A percentile compares a stretch with the other conserved stretches of the same genome.
Conservation (phyloP, 768 basidiomycete genomes). For the Mycena alexandri region DNA sequence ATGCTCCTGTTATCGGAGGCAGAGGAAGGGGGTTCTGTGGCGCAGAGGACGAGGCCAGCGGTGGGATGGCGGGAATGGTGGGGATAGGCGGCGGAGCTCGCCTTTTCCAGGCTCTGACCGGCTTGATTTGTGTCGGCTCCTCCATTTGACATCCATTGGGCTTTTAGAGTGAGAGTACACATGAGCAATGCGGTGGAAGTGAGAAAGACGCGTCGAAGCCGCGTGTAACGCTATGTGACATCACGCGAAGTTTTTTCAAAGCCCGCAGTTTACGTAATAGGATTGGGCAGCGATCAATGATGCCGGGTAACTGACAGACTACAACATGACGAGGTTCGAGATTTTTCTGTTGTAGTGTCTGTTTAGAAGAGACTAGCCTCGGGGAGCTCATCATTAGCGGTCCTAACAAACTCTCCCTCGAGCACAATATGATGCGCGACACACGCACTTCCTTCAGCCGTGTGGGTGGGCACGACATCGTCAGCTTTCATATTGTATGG, state of each 20-base stretch:
- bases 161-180: background rate
- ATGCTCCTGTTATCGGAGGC: no score
- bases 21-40: background rate
- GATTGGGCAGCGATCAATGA: no score
- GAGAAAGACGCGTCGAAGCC: conserved; percentile 1
- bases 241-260: background rate
- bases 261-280: background rate
- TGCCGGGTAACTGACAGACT: no score
- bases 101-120: background rate
- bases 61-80: background rate
- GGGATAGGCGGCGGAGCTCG: background rate
- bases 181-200: background rate
- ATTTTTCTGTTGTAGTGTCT: background rate
- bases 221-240: background rate
- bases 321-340: no score
- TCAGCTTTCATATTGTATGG: background rate
- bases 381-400: conserved; percentile 14
- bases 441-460: background rate
- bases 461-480: background rate
- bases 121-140: background rate
- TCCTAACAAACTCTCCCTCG: background rate
- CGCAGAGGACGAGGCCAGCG: background rate
- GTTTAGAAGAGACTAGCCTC: background rate
- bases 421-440: background rate
- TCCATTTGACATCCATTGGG: no score